phyloP scores from a whole-genome alignment of 805 yeast species.

The Ogataea salicorniae region DNA sequence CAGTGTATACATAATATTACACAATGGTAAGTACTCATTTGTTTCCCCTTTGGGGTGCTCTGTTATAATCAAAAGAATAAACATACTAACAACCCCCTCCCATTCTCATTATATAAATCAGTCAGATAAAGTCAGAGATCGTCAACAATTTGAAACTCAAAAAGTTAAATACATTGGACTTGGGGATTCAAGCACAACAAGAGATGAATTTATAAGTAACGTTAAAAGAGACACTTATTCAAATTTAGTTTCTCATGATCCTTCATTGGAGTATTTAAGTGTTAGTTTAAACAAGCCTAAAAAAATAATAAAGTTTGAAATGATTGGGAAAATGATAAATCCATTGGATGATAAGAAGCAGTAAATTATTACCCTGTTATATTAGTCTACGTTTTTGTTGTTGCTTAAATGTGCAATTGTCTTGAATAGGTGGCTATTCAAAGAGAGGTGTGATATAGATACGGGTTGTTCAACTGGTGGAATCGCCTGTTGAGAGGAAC shows the following conservation, averaged over 20 bases:
- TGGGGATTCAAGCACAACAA: constrained; percentile 68
- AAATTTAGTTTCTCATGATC: constrained; percentile 54
- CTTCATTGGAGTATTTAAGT: constrained; percentile 48
- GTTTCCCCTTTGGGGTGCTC: neutral
- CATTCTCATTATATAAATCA: constrained; percentile 11
- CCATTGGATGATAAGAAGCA: constrained; percentile 14
- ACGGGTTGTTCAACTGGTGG: no score
- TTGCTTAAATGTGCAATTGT: no score
- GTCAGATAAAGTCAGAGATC: constrained; percentile 65
- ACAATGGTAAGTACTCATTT: neutral
- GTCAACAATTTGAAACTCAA: constrained; percentile 48
- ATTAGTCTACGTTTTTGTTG: no score
- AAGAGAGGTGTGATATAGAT: no score
- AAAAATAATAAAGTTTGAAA: constrained; percentile 24
- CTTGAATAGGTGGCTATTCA: no score
- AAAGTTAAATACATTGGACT: constrained; percentile 66
- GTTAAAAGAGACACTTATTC: constrained; percentile 63
- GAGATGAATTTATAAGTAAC: constrained; percentile 65
- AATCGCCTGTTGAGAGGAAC: no score
- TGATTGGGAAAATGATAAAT: constrained; percentile 37
- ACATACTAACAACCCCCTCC: neutral
- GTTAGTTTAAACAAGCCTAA: constrained; percentile 46
- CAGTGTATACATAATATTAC: neutral
- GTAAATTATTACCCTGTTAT: neutral
- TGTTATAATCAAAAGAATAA: neutral